These are phyloP conservation scores for Eimeria falciformis DNA, from an alignment of 169 alveolate species.

Conservation along the genomic window DNA sequence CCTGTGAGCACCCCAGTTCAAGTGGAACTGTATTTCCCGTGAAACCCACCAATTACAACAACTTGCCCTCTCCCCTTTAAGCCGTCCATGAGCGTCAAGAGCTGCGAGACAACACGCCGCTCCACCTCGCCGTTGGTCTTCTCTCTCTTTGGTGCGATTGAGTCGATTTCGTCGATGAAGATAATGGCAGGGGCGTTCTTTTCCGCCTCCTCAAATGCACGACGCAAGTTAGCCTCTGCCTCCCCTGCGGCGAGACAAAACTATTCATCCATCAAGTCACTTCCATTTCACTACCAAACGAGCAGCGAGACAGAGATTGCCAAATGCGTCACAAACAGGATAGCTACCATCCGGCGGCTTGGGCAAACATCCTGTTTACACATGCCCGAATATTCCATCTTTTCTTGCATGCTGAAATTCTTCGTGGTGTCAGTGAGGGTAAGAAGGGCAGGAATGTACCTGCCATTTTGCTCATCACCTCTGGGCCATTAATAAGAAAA, in stretches of 20 bases:
- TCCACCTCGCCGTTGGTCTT: conserved; percentile 99
- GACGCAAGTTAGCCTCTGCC: conserved; percentile 98
- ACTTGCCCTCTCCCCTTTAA: conserved; percentile 99
- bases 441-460: conserved; percentile 19
- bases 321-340: no score
- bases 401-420: no score
- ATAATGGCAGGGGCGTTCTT: conserved; percentile 99
- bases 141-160: conserved; percentile 99
- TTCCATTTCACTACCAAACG: no score
- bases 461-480: conserved; percentile 97
- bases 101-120: conserved; percentile 99
- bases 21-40: no score
- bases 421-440: no score
- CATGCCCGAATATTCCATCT: no score
- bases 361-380: no score
- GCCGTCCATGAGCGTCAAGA: conserved; percentile 99
- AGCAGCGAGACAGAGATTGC: no score
- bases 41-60: conserved; percentile 95
- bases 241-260: conserved; percentile 96
- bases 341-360: no score
- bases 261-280: no score
- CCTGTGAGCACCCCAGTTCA: no score
- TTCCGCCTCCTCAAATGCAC: conserved; percentile 98
- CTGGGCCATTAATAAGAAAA: conserved; percentile 92
- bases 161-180: conserved; percentile 99